Base-by-base conservation (phyloP, 805 yeast species). In the Helenozyma baotianmanensis region DNA sequence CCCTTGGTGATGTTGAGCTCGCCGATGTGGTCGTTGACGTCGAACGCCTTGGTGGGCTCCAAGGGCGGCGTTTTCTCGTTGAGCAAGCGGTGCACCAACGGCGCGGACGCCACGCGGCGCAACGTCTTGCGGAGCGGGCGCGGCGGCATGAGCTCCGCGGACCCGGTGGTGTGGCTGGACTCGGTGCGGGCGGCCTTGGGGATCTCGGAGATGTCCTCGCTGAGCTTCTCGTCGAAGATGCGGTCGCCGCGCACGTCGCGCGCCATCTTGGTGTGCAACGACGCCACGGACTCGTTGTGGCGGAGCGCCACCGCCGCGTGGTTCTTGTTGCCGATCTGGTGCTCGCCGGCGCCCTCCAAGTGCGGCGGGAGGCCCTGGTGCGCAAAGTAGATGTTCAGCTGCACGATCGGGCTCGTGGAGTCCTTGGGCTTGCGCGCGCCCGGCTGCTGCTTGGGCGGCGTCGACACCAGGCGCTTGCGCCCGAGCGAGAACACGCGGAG, bases 101-200 rank as follows among this genome's bases (percentile, higher is more conserved):
- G 95, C 1, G 92, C 94, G 0, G 95, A 85, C 0, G 95, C 89
- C 2, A 83, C 94, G 40, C 94, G 68, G 39, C 92, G 64, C 15
- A 84, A 60, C 14, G 67, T 64, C 25, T 64, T 58, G 14, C 62
- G 70, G 24, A 70, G 49, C 1, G 62, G 56, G 7, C 19, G 19
- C 5, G 19, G 19, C 19, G 19, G 19, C 19, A 8, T 8, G 19
- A 17, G 19, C 19, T 17, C 19, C 19, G 7, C 19, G 19, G 5
- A 8, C 19, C 19, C 19, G 7, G 19, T 17, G 7, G 7, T 8
- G 19, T 17, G 19, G 7, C 19, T 17, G 7, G 5, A 5, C 7
- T 8, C 19, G 7, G 19, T 17, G n/a, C n/a, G n/a, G n/a, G n/a
- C n/a, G n/a, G n/a, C n/a, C n/a, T 23, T 8, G 25, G 12, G 6